Evolutionary conservation across 345 rosid genomes (phyloP), one percentile per base, ranked within the genome.

Genomic region (Gossypium anomalum): DNA sequence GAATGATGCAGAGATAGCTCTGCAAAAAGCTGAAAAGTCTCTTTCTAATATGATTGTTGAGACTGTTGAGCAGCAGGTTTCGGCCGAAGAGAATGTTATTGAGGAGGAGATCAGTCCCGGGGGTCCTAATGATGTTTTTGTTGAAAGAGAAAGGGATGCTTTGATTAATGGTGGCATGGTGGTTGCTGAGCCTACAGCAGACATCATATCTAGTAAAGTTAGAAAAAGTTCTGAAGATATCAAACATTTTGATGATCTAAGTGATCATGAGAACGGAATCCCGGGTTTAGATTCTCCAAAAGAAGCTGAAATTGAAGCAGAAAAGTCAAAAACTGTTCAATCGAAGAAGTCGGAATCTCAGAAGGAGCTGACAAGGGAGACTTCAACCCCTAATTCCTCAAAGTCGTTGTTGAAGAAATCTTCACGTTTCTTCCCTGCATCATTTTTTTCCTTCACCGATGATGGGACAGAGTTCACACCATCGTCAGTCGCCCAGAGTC

Each of bases 381-480:
- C 34, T 58, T 58, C 63, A 58, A 17, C 63, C 8, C 63, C 29
- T 58, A 58, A 4, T 58, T 58, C 38, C 34, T 7, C 63, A 13
- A 58, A 58, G 63, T 58, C 63, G 2, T 58, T 12, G 17, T 58
- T 58, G 63, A 58, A 58, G 63, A 58, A 58, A 58, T 58, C 63
- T 58, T 58, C 63, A 12, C 63, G 63, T 12, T 58, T 58, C 63
- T 58, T 58, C 63, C 29, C 63, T 58, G 63, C 63, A 58, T 58
- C 63, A 22, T 58, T 58, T 15, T 58, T 58, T 23, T 58, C 63
- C 34, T 58, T 58, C 63, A 23, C 34, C 0, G 63, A 22, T 13
- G 63, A 58, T 13, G 63, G 38, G 63, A 23, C 63, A 58, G 63
- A 58, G 63, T 58, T 58, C 63, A 58, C 63, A 25, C 38, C 63